Base-by-base conservation (phyloP, 2,329 filamentous ascomycete species). In the Penicillium sp. region DNA sequence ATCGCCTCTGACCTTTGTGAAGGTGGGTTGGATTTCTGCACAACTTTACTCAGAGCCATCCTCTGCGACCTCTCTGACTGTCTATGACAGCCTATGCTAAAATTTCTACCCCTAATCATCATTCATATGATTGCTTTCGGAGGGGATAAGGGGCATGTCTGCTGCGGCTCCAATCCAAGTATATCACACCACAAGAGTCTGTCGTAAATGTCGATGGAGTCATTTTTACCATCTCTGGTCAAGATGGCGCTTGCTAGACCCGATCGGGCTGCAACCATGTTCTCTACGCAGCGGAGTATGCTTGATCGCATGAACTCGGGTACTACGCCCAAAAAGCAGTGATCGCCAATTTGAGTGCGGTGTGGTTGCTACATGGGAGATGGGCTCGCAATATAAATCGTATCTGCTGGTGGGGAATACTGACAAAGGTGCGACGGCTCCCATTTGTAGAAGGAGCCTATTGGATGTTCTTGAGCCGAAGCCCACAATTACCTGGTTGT, bases 1-100 rank as follows among this genome's bases (percentile, higher is more conserved):
- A 84, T 97, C 45, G 91, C 83, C 26, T 91, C 88, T 8, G 93
- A 97, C 76, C 90, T 23, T 23, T 23, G 23, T 23, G 23, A 23
- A 23, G 23, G 23, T 23, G 23, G 23, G 23, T 23, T 23, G 23
- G 23, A 23, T 23, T 3, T 23, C 23, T 23, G 23, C 23, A 23
- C 23, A 23, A 23, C 23, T 23, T 23, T 23, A 5, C 23, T 23
- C 23, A 23, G 23, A 23, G 23, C 23, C 23, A 23, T 23, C 23
- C 23, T 23, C 23, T 23, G 23, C 23, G 23, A 23, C 23, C 23
- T 23, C 23, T 23, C 23, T 23, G 23, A 23, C 23, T 23, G 5
- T 23, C 23, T 23, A 23, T 23, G 23, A 23, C 23, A 23, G 23
- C 23, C 23, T 23, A 23, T 23, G 23, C 23, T 23, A 23, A 23